These are phyloP conservation scores for Fraxinus greggii DNA, from an alignment of 305 asterid genomes.

Conservation along the genomic window DNA sequence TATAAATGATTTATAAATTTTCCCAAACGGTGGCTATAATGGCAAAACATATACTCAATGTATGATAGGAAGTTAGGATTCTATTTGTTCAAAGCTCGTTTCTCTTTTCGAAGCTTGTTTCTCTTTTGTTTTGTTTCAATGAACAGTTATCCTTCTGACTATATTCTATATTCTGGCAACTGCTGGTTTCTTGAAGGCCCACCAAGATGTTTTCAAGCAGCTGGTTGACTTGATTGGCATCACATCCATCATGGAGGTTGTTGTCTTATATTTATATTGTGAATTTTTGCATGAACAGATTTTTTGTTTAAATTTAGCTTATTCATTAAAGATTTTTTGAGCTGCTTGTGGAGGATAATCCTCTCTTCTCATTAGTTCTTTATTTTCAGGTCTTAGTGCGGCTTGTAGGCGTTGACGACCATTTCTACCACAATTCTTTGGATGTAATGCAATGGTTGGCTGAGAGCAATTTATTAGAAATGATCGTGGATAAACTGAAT, in stretches of 20 bases:
- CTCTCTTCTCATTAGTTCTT: slow-evolving; percentile 29
- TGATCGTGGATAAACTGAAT: slow-evolving; percentile 91
- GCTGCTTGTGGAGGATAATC: slow-evolving; percentile 4
- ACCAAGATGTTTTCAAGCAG: slow-evolving; percentile 72
- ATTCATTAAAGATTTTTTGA: not conserved
- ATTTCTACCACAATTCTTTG: slow-evolving; percentile 71
- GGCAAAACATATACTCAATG: not conserved
- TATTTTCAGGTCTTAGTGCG: slow-evolving; percentile 81
- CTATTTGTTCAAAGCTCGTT: slow-evolving; percentile 18
- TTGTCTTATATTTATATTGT: slow-evolving; percentile 19
- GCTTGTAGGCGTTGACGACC: slow-evolving; percentile 93
- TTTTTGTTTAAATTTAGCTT: slow-evolving; percentile 4
- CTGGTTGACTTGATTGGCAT: slow-evolving; percentile 97
- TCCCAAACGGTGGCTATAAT: not conserved
- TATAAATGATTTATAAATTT: not conserved
- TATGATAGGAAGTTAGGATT: not conserved
- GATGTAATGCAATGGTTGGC: slow-evolving; percentile 98
- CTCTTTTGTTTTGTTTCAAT: not conserved
- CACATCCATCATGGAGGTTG: slow-evolving; percentile 98
- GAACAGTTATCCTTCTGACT: not conserved
- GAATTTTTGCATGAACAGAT: not conserved
- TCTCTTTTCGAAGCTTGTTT: slow-evolving; percentile 14
- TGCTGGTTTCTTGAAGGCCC: slow-evolving; percentile 46
- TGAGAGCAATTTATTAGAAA: slow-evolving; percentile 85
- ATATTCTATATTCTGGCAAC: slow-evolving; percentile 11